phyloP scores from a whole-genome alignment of 1,284 basidiomycete species.

The Leccinum insolens region DNA sequence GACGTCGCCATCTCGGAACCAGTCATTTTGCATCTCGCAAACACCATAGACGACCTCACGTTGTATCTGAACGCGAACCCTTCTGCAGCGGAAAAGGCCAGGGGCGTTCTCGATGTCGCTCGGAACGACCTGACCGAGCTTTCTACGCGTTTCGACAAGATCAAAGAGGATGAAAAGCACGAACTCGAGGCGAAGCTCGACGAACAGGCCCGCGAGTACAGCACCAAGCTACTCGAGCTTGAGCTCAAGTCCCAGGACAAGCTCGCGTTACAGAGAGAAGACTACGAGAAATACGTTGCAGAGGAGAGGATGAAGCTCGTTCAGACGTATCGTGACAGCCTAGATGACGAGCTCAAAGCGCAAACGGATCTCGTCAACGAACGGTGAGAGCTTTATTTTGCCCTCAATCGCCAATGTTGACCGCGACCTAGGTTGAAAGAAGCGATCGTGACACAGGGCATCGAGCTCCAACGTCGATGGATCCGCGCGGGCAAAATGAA shows the following conservation, averaged over 20 bases:
- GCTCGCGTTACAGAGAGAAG: conserved; percentile 85
- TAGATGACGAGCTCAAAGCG: conserved; percentile 84
- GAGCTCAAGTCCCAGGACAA: conserved; percentile 86
- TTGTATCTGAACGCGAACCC: conserved; percentile 80
- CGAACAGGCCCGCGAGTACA: conserved; percentile 85
- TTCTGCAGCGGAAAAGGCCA: conserved; percentile 65
- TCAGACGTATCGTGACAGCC: conserved; percentile 82
- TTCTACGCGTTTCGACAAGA: conserved; percentile 76
- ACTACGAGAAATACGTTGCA: conserved; percentile 84
- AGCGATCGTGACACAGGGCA: conserved; percentile 95
- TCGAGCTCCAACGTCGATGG: conserved; percentile 97
- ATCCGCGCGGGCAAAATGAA: conserved; percentile 41
- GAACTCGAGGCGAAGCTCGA: conserved; percentile 82
- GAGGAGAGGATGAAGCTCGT: conserved; percentile 78
- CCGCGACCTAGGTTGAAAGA: conserved; percentile 73
- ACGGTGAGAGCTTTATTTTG: conserved; percentile 55
- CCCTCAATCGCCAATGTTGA: not conserved
- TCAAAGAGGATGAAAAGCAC: conserved; percentile 80
- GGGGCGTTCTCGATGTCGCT: conserved; percentile 73
- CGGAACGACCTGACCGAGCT: conserved; percentile 86
- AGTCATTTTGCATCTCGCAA: conserved; percentile 89
- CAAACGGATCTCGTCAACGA: conserved; percentile 96
- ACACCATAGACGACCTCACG: conserved; percentile 92
- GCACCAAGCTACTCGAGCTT: conserved; percentile 77
- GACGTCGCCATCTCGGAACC: conserved; percentile 80